These are phyloP conservation scores for Trametes meyenii DNA, from an alignment of 768 basidiomycete genomes.

Conservation along the genomic window DNA sequence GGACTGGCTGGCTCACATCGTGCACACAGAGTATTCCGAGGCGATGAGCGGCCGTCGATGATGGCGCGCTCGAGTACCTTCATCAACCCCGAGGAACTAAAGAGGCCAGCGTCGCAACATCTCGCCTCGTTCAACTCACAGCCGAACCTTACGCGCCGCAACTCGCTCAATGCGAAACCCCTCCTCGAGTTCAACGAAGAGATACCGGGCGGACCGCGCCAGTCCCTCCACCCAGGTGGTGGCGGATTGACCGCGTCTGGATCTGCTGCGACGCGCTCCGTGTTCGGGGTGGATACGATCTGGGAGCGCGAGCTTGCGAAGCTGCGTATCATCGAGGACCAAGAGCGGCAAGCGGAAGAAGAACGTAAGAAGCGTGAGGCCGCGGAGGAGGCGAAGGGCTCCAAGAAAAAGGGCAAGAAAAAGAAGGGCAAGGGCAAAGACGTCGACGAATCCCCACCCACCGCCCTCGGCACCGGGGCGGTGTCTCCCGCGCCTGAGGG, in stretches of 20 bases:
- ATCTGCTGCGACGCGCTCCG: slow-evolving; percentile 58
- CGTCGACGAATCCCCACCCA: slow-evolving; percentile 32
- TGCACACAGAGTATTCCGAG: slow-evolving; percentile 72
- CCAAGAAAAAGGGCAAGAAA: slow-evolving; percentile 45
- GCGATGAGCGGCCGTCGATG: slow-evolving; percentile 91
- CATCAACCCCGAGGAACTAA: slow-evolving; percentile 70
- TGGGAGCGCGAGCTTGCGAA: slow-evolving; percentile 91
- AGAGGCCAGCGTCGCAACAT: slow-evolving; percentile 50
- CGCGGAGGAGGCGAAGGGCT: slow-evolving; percentile 43
- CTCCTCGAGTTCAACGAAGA: slow-evolving; percentile 67
- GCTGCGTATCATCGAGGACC: slow-evolving; percentile 73
- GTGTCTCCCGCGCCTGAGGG: slow-evolving; percentile 9
- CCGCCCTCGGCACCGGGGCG: slow-evolving; percentile 14
- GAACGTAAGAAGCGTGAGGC: slow-evolving; percentile 49
- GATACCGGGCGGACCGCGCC: slow-evolving; percentile 37
- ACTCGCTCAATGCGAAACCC: slow-evolving; percentile 60
- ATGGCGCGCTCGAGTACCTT: slow-evolving; percentile 82
- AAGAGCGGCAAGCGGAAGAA: slow-evolving; percentile 62
- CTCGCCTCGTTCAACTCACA: slow-evolving; percentile 48
- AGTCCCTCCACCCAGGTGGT: slow-evolving; percentile 35
- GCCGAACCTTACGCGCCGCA: slow-evolving; percentile 47
- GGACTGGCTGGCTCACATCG: slow-evolving; percentile 14
- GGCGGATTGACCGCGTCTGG: slow-evolving; percentile 31
- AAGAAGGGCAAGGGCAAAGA: slow-evolving; percentile 51
- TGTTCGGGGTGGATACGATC: slow-evolving; percentile 91